Percentiles rank a stretch among this genome's conserved stretches.
Evolutionary conservation across 352 stramenopile species (phyloP).

Genomic region (Phytophthora niederhauseri): DNA sequence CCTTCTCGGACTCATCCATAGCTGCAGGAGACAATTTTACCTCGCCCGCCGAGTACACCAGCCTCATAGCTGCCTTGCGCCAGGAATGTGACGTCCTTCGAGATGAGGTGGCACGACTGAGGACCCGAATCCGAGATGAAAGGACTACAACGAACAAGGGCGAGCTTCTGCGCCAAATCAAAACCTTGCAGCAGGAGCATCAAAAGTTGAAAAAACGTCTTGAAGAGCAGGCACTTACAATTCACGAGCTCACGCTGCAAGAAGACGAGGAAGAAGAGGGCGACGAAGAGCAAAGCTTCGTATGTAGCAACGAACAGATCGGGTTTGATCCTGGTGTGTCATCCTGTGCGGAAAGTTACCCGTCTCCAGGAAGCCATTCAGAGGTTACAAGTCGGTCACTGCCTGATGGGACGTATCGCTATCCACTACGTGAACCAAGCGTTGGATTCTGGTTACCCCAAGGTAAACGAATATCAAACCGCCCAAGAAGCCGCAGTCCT

Average conservation of each 20-base stretch:
- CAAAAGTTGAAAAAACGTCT: conserved; percentile 50
- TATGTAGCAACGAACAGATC: conserved; percentile 19
- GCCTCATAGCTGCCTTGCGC: conserved; percentile 22
- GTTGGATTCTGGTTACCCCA: conserved; percentile 29
- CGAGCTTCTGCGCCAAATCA: conserved; percentile 50
- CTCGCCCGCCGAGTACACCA: conserved; percentile 17
- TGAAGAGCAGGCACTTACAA: conserved; percentile 70
- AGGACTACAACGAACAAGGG: conserved; percentile 30
- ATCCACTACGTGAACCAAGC: conserved; percentile 6
- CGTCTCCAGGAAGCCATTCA: conserved; percentile 10
- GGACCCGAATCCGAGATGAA: conserved; percentile 30
- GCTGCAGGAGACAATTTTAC: not conserved
- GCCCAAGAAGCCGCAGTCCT: conserved; percentile 20
- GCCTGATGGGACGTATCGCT: conserved; percentile 11
- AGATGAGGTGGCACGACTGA: conserved; percentile 29
- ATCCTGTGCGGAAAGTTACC: conserved; percentile 25
- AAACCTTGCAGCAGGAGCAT: conserved; percentile 48
- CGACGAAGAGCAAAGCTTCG: conserved; percentile 26
- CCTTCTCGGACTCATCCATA: conserved; percentile 4
- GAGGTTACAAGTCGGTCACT: conserved; percentile 11
- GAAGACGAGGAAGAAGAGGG: conserved; percentile 53
- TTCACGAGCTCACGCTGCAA: conserved; percentile 81
- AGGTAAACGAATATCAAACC: conserved; percentile 4
- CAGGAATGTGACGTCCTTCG: conserved; percentile 29
- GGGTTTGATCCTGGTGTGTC: conserved; percentile 20